Conservation (phyloP, 306 rosid species). For the Aeschynomene evenia region DNA sequence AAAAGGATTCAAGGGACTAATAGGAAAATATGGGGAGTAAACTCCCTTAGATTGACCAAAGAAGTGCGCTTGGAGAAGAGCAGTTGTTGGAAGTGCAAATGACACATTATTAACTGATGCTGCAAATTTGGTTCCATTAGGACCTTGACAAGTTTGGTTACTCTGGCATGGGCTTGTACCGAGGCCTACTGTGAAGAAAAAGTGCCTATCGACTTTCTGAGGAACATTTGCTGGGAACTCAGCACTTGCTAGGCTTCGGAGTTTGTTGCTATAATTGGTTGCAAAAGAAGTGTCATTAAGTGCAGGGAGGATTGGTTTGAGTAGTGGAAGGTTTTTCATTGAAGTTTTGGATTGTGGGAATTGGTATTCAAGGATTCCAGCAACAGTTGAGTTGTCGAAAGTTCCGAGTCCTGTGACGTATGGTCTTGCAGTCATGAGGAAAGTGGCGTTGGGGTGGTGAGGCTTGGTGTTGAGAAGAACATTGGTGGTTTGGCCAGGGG, state of each 20-base stretch:
- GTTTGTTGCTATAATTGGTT: slow-evolving; percentile 45
- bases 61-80: slow-evolving; percentile 64
- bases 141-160: slow-evolving; percentile 62
- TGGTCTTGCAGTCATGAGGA: slow-evolving; percentile 63
- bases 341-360: slow-evolving; percentile 22
- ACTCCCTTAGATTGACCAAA: slow-evolving; percentile 48
- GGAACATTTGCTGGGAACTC: slow-evolving; percentile 65
- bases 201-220: slow-evolving; percentile 47
- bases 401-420: slow-evolving; percentile 55
- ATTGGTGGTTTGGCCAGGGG: slow-evolving; percentile 75
- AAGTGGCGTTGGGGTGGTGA: slow-evolving; percentile 56
- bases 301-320: slow-evolving; percentile 49
- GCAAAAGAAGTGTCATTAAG: slow-evolving; percentile 72
- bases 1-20: slow-evolving; percentile 41
- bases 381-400: slow-evolving; percentile 70
- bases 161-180: slow-evolving; percentile 57
- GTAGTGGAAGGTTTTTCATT: slow-evolving; percentile 41
- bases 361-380: slow-evolving; percentile 50
- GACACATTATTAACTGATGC: slow-evolving; percentile 71
- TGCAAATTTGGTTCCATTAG: slow-evolving; percentile 64
- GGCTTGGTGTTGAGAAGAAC: slow-evolving; percentile 61
- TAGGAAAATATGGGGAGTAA: slow-evolving; percentile 48
- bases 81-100: slow-evolving; percentile 47
- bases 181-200: slow-evolving; percentile 68
- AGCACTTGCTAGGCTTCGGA: slow-evolving; percentile 51